A percentile compares a stretch with the other conserved stretches of the same genome.
phyloP scores from a whole-genome alignment of 352 stramenopile genomes.

The Pythium rhizo-oryzae region DNA sequence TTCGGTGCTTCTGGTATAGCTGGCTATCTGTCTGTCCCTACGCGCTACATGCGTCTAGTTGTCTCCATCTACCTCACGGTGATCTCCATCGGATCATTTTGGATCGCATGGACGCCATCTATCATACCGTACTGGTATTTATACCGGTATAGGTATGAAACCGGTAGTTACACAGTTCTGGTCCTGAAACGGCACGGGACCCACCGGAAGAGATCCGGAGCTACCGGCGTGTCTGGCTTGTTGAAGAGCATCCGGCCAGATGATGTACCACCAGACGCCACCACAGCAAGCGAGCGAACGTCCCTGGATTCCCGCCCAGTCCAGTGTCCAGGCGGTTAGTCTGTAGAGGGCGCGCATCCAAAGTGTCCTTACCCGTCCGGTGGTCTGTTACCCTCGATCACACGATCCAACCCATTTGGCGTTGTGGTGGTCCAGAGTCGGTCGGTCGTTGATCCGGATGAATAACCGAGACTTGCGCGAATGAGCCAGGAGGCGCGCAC shows the following conservation, averaged over 20 bases:
- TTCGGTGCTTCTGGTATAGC: too few species aligned
- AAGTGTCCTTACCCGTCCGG: constrained; percentile 5
- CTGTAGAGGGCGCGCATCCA: too few species aligned
- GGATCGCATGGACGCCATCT: too few species aligned
- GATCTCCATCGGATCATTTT: too few species aligned
- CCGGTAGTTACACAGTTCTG: background rate
- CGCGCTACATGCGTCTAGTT: too few species aligned
- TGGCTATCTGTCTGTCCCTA: too few species aligned
- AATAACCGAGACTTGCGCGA: background rate
- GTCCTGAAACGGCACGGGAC: background rate
- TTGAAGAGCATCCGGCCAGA: constrained; percentile 3
- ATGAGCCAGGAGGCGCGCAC: background rate
- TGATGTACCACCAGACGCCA: background rate
- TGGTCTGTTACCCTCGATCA: background rate
- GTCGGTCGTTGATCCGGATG: background rate
- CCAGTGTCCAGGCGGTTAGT: too few species aligned
- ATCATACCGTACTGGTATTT: background rate
- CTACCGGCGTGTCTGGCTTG: background rate
- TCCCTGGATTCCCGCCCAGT: background rate
- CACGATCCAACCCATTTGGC: background rate
- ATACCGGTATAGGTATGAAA: background rate
- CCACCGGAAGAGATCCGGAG: background rate
- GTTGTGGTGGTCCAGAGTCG: constrained; percentile 9
- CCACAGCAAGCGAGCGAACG: background rate
- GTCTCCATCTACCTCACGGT: too few species aligned